Evolutionary conservation across 2,329 filamentous ascomycete species (phyloP), one percentile per base, ranked within the genome.

Genomic region (Sarocladiaceae sp.): DNA sequence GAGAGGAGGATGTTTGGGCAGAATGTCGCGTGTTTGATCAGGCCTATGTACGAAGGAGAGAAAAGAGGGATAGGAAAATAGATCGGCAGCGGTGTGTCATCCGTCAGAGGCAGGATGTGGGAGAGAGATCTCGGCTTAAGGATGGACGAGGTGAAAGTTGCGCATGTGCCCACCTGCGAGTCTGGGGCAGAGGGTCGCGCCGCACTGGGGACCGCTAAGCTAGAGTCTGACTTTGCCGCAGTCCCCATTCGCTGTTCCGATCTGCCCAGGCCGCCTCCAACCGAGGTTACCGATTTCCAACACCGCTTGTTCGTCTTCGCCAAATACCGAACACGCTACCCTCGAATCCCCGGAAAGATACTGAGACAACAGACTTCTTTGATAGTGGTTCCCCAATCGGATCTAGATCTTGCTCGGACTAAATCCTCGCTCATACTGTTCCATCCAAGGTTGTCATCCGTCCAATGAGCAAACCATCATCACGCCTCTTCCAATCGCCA

Each of bases 401-500:
- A n/a, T n/a, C n/a, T n/a, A n/a, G n/a, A n/a, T n/a, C n/a, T n/a
- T n/a, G n/a, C n/a, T n/a, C n/a, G n/a, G n/a, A n/a, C n/a, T n/a
- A n/a, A n/a, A n/a, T n/a, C n/a, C n/a, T n/a, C n/a, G n/a, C n/a
- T n/a, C n/a, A n/a, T n/a, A n/a, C n/a, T n/a, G n/a, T n/a, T n/a
- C n/a, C n/a, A n/a, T n/a, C n/a, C n/a, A n/a, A n/a, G n/a, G n/a
- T n/a, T n/a, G n/a, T n/a, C n/a, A n/a, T n/a, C n/a, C n/a, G n/a
- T n/a, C n/a, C n/a, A n/a, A n/a, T n/a, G n/a, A n/a, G n/a, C n/a
- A n/a, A 29, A 33, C 33, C 48, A 11, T 52, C 58, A 2, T 63
- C 60, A 15, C 47, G 65, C 19, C 55, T 68, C 43, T 67, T 57
- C 47, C 53, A 58, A 40, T 61, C 48, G 50, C 31, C 37, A 4